phyloP scores from a whole-genome alignment of 1,139 yeast genomes.

The Protomyces lactucae-debilis region DNA sequence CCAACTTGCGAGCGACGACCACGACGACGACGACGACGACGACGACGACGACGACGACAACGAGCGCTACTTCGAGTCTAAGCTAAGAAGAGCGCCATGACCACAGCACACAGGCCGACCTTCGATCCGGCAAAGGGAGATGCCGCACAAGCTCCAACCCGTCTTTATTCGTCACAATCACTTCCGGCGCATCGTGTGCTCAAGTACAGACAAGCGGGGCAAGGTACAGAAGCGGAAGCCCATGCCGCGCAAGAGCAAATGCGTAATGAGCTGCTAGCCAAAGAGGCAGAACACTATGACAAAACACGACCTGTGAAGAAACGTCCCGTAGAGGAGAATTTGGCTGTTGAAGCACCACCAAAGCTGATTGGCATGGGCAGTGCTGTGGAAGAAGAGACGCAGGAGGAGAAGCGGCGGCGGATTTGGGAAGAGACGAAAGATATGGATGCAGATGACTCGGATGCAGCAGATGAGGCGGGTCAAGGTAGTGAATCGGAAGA shows the following conservation, averaged over 20 bases:
- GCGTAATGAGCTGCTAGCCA: conserved; percentile 28
- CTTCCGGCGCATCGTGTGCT: conserved; percentile 66
- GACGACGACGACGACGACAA: no score
- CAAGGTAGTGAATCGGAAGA: conserved; percentile 35
- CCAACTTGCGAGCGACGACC: no score
- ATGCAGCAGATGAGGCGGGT: conserved; percentile 32
- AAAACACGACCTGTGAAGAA: conserved; percentile 27
- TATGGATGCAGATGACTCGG: conserved; percentile 31
- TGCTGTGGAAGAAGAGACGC: conserved; percentile 1
- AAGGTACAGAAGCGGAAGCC: conserved; percentile 35
- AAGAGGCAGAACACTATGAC: conserved; percentile 30
- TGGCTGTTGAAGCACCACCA: conserved; percentile 24
- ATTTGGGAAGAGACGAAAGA: conserved; percentile 34
- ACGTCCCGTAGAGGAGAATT: conserved; percentile 13
- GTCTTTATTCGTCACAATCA: conserved; percentile 62
- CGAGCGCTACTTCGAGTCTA: no score
- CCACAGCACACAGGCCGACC: conserved; percentile 50
- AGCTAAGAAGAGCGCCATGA: neutral
- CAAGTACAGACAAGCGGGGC: conserved; percentile 50
- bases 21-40: no score
- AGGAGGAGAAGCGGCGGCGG: conserved; percentile 30
- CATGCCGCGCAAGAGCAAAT: conserved; percentile 10
- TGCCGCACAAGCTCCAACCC: conserved; percentile 41
- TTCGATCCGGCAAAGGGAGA: conserved; percentile 80
- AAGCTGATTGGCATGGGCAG: neutral